A percentile compares a stretch with the other conserved stretches of the same genome.
Evolutionary conservation across 805 yeast species (phyloP).

Genomic region (Nakazawaea laoshanensis): DNA sequence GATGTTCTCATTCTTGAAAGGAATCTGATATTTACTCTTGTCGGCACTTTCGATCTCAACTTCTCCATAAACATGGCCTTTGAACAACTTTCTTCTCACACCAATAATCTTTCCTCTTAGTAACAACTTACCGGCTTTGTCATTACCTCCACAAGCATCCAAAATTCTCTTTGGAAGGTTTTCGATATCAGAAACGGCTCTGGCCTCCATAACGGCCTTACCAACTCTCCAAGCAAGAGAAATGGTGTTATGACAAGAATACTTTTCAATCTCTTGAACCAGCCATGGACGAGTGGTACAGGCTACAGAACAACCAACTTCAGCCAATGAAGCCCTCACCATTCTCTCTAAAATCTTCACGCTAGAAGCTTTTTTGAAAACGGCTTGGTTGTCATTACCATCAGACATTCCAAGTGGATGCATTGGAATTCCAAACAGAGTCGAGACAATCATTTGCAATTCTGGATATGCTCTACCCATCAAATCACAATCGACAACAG

Average conservation of each 20-base stretch:
- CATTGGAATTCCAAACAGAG: slow-evolving; percentile 17
- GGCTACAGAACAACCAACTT: slow-evolving; percentile 25
- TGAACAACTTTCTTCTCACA: slow-evolving; percentile 30
- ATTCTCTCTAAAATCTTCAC: slow-evolving; percentile 27
- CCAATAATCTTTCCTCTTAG: slow-evolving; percentile 35
- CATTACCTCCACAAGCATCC: slow-evolving; percentile 25
- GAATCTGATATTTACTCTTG: slow-evolving; percentile 19
- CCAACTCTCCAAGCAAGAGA: slow-evolving; percentile 42
- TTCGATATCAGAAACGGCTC: slow-evolving; percentile 27
- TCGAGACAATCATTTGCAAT: slow-evolving; percentile 30
- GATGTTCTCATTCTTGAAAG: slow-evolving; percentile 41
- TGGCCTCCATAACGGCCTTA: slow-evolving; percentile 30
- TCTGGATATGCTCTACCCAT: slow-evolving; percentile 45
- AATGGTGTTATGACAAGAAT: slow-evolving; percentile 20
- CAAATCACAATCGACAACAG: slow-evolving; percentile 31
- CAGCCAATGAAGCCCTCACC: slow-evolving; percentile 32
- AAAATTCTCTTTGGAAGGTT: slow-evolving; percentile 25
- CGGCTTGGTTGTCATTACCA: slow-evolving; percentile 33
- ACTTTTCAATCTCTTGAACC: slow-evolving; percentile 11
- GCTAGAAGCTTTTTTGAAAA: slow-evolving; percentile 22
- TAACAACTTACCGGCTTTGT: slow-evolving; percentile 22
- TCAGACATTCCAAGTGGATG: slow-evolving; percentile 20
- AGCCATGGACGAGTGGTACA: slow-evolving; percentile 6
- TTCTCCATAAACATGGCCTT: slow-evolving; percentile 37
- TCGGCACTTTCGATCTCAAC: slow-evolving; percentile 23